phyloP scores from a whole-genome alignment of 352 stramenopile genomes.

The Aphanomyces astaci region DNA sequence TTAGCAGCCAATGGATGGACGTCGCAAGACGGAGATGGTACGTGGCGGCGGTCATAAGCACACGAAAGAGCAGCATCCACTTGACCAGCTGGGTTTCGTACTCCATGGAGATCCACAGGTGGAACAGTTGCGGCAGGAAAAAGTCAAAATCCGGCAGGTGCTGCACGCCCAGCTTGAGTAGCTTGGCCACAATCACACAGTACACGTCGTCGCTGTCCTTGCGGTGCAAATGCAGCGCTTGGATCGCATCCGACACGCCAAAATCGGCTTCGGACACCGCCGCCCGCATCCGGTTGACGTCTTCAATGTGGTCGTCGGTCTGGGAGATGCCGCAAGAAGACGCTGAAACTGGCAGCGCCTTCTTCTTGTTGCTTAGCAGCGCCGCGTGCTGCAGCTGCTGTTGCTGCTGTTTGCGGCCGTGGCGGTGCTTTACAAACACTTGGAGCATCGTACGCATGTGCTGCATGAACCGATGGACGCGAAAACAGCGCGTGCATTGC shows the following conservation, averaged over 20 bases:
- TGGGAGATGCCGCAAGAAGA: too few relatives aligned
- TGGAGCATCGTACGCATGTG: constrained; percentile 54
- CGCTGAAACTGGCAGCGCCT: not conserved
- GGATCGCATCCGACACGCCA: constrained; percentile 69
- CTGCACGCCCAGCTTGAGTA: constrained; percentile 49
- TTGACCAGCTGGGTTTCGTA: constrained; percentile 69
- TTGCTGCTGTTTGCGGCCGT: not conserved
- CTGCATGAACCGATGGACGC: constrained; percentile 55
- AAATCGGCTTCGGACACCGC: constrained; percentile 49
- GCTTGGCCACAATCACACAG: constrained; percentile 52
- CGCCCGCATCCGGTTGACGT: constrained; percentile 43
- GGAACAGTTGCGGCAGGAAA: constrained; percentile 75
- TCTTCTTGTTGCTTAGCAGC: not conserved
- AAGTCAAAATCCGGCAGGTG: constrained; percentile 79
- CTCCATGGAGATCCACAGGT: constrained; percentile 77
- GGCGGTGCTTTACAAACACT: constrained; percentile 17
- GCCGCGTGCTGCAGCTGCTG: not conserved
- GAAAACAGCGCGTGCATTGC: constrained; percentile 62
- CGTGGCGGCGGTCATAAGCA: constrained; percentile 60
- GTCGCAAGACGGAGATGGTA: constrained; percentile 73
- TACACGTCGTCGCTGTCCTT: constrained; percentile 71
- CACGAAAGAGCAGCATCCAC: constrained; percentile 59
- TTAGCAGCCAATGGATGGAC: constrained; percentile 69
- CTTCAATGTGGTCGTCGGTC: constrained; percentile 27
- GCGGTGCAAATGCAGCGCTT: constrained; percentile 73